Conservation (phyloP, 441 rosid species). For the Eutrema salsugineum region DNA sequence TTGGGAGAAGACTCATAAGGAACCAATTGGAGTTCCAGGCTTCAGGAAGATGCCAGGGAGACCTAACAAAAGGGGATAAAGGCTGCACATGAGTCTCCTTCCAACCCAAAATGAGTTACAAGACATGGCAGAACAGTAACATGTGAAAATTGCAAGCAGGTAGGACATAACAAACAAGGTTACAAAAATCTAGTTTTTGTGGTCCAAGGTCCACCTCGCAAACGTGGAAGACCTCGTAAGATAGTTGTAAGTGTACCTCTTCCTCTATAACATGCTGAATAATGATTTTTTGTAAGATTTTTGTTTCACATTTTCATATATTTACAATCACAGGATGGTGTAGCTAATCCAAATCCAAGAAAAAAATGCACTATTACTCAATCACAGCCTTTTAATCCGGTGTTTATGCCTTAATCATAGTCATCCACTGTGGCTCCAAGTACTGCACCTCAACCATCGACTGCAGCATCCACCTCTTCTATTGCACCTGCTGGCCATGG, state of each 20-base stretch:
- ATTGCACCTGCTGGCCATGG: neutral
- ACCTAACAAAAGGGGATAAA: neutral
- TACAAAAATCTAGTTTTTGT: neutral
- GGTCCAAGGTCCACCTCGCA: neutral
- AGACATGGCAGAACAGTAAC: neutral
- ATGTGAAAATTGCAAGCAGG: neutral
- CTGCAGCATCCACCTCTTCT: neutral
- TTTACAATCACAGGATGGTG: too few species aligned
- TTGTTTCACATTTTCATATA: too few species aligned
- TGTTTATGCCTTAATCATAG: too few species aligned
- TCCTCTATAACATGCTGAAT: too few species aligned
- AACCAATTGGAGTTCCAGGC: too few species aligned
- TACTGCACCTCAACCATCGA: neutral
- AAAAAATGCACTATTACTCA: neutral
- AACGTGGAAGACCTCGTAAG: neutral
- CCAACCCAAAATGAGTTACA: neutral
- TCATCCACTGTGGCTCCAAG: neutral
- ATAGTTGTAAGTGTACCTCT: neutral
- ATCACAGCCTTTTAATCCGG: neutral
- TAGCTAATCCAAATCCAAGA: neutral
- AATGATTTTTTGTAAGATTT: too few species aligned
- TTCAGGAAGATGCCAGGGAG: neutral
- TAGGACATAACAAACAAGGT: neutral
- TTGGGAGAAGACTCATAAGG: too few species aligned
- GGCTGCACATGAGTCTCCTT: neutral